Percentiles rank a stretch among this genome's conserved stretches.
Conservation (phyloP, 208 protist genomes). For the Vickermania ingenoplastis region DNA sequence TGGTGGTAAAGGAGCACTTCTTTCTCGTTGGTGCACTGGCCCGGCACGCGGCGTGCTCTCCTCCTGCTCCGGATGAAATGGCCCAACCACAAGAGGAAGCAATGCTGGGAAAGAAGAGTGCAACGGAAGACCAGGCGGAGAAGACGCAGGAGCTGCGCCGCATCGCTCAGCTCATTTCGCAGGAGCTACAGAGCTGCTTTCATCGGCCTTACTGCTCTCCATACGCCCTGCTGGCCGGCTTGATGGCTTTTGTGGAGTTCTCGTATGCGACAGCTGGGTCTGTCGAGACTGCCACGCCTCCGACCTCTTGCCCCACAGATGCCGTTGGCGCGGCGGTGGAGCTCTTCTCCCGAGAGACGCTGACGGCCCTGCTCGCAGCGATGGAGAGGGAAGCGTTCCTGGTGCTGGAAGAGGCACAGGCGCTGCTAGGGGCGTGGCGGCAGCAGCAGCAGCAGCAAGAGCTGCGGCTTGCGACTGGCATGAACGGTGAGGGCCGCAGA, state of each 20-base stretch:
- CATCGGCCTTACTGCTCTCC: slow-evolving; percentile 29
- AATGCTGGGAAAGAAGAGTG: slow-evolving; percentile 15
- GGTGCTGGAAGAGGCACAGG: slow-evolving; percentile 1
- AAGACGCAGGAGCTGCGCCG: not conserved
- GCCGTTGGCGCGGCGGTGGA: too few relatives aligned
- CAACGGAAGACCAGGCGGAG: slow-evolving; percentile 13
- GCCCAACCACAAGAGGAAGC: slow-evolving; percentile 3
- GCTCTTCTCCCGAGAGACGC: slow-evolving; percentile 6
- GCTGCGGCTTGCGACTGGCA: not conserved
- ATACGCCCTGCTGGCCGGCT: slow-evolving; percentile 18
- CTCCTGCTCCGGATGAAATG: not conserved
- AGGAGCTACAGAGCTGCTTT: not conserved
- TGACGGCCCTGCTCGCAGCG: slow-evolving; percentile 26
- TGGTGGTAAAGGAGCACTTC: slow-evolving; percentile 45
- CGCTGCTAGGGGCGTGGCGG: not conserved
- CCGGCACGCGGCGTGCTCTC: slow-evolving; percentile 3
- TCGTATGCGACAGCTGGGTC: slow-evolving; percentile 38
- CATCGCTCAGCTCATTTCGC: slow-evolving; percentile 27
- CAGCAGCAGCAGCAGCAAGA: slow-evolving; percentile 1
- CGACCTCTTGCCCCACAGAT: too few relatives aligned
- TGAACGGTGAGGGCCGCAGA: not conserved
- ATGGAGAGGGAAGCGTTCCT: slow-evolving; percentile 14
- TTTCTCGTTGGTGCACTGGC: slow-evolving; percentile 56
- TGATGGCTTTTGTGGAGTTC: slow-evolving; percentile 52
- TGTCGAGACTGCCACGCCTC: slow-evolving; percentile 1